A percentile compares a stretch with the other conserved stretches of the same genome.
Evolutionary conservation across 2,329 filamentous ascomycete species (phyloP).

Genomic region (Fonsecaea erecta): DNA sequence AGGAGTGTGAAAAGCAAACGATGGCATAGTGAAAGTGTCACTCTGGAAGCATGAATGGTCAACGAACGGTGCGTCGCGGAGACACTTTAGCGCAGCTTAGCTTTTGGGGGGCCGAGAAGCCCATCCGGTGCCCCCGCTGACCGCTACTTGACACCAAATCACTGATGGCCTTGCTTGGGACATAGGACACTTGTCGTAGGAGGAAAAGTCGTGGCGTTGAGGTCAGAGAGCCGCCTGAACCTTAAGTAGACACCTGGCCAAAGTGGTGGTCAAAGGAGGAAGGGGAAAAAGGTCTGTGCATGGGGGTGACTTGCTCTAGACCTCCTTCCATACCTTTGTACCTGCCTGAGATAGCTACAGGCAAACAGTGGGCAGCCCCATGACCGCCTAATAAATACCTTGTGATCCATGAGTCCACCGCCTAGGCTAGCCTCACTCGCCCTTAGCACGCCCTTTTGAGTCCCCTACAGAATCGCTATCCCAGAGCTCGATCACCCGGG

Average conservation of each 20-base stretch:
- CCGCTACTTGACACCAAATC: not conserved
- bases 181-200: not conserved
- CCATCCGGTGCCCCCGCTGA: not conserved
- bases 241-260: not conserved
- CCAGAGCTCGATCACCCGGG: no score
- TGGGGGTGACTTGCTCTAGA: not conserved
- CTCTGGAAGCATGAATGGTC: not conserved
- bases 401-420: no score
- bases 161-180: not conserved
- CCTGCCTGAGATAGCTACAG: no score
- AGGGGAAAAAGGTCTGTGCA: not conserved
- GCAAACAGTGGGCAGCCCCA: no score
- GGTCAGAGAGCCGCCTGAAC: not conserved
- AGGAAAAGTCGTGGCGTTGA: not conserved
- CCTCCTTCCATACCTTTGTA: not conserved
- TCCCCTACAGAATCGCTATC: not conserved
- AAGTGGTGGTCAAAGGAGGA: not conserved
- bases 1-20: not conserved
- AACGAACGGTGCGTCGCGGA: not conserved
- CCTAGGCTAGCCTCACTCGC: not conserved
- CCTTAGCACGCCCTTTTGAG: not conserved
- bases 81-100: not conserved
- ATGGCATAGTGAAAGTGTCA: not conserved
- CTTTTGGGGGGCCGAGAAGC: not conserved
- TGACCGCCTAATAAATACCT: no score